Conservation (phyloP, 345 rosid genomes). For the Fremontodendron californicum region DNA sequence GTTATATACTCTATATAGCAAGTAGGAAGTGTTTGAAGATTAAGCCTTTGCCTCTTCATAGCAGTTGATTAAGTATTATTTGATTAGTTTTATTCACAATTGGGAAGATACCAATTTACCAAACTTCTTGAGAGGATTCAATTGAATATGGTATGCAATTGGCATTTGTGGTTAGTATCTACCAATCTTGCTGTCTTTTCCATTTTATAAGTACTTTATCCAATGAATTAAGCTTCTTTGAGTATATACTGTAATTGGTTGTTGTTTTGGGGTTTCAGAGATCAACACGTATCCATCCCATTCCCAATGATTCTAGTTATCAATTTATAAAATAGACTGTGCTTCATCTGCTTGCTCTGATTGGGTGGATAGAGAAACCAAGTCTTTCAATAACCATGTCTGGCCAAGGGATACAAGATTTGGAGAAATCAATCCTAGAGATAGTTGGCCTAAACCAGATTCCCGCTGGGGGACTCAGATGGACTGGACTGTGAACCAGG, state of each 20-base stretch:
- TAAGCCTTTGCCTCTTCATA: background rate
- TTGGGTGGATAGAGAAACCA: slow-evolving; percentile 31
- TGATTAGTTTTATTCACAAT: background rate
- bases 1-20: background rate
- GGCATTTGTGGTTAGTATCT: background rate
- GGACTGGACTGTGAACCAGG: slow-evolving; percentile 75
- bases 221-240: background rate
- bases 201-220: background rate
- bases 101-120: slow-evolving; percentile 53
- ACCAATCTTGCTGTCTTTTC: background rate
- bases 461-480: slow-evolving; percentile 59
- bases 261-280: slow-evolving; percentile 35
- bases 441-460: slow-evolving; percentile 66
- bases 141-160: slow-evolving; percentile 51
- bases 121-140: slow-evolving; percentile 62
- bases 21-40: background rate
- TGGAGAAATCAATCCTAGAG: slow-evolving; percentile 61
- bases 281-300: slow-evolving; percentile 28
- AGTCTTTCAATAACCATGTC: slow-evolving; percentile 44
- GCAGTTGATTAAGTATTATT: background rate
- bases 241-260: background rate
- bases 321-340: slow-evolving; percentile 79
- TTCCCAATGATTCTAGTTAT: slow-evolving; percentile 67
- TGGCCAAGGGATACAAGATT: slow-evolving; percentile 70
- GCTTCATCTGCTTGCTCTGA: slow-evolving; percentile 35